phyloP scores from a whole-genome alignment of 2,329 filamentous ascomycete genomes.

The Xylariales sp. region DNA sequence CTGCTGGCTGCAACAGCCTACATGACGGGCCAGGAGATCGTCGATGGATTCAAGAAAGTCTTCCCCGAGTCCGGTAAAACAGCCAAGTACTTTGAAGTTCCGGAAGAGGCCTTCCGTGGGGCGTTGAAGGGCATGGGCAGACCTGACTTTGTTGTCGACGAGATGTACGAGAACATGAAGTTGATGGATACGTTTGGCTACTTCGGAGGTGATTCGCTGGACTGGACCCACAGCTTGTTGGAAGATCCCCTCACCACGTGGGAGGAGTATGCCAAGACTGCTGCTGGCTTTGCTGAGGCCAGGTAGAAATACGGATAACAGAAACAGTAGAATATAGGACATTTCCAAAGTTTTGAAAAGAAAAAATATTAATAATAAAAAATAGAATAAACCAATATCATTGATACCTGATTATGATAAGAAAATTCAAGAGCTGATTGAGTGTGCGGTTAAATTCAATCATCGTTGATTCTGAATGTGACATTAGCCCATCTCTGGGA shows the following conservation, averaged over 20 bases:
- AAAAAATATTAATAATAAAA: too few species aligned
- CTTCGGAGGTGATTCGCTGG: slow-evolving; percentile 39
- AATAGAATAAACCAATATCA: too few species aligned
- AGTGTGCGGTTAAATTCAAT: too few species aligned
- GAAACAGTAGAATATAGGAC: too few species aligned
- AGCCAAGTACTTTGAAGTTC: slow-evolving; percentile 28
- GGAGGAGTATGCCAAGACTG: slow-evolving; percentile 31
- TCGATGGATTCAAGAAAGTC: slow-evolving; percentile 31
- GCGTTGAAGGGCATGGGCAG: slow-evolving; percentile 27
- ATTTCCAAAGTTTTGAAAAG: too few species aligned
- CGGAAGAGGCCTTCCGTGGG: slow-evolving; percentile 35
- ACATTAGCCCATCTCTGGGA: too few species aligned
- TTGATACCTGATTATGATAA: too few species aligned
- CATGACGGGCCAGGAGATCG: slow-evolving; percentile 31
- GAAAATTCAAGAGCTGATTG: too few species aligned
- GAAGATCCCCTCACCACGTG: slow-evolving; percentile 36
- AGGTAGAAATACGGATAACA: too few species aligned
- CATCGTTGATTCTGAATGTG: too few species aligned
- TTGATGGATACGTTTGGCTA: slow-evolving; percentile 49
- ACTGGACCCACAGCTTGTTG: slow-evolving; percentile 30
- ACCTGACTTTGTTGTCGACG: slow-evolving; percentile 36
- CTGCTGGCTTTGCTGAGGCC: slow-evolving; percentile 28
- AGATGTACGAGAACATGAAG: slow-evolving; percentile 49
- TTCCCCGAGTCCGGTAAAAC: slow-evolving; percentile 33
- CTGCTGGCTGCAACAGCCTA: slow-evolving; percentile 39